phyloP scores from a whole-genome alignment of 768 basidiomycete species.

The Mycena albidolilacea region DNA sequence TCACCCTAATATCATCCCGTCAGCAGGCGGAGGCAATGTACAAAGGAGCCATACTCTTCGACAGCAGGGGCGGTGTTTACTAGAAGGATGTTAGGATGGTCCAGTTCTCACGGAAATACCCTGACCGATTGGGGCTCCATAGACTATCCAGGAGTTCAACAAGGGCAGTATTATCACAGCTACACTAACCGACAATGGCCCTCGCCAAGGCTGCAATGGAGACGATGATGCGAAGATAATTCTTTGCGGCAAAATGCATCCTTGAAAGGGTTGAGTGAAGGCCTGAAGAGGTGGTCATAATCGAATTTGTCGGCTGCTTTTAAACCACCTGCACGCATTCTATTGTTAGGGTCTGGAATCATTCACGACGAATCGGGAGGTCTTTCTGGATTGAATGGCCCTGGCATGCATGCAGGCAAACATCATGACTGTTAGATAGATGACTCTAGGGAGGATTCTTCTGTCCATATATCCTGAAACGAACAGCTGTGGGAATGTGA shows the following conservation, averaged over 20 bases:
- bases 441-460: conserved; percentile 13
- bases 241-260: conserved; percentile 20
- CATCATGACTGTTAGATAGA: conserved; percentile 13
- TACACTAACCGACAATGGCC: conserved; percentile 11
- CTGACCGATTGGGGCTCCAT: conserved; percentile 16
- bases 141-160: conserved; percentile 12
- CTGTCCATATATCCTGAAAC: conserved; percentile 11
- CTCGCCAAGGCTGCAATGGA: conserved; percentile 12
- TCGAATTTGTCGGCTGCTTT: conserved; percentile 6
- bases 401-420: conserved; percentile 1
- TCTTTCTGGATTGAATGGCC: conserved; percentile 5
- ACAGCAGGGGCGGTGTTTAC: conserved; percentile 9
- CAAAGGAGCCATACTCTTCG: neutral
- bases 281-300: conserved; percentile 12
- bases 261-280: conserved; percentile 12
- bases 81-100: conserved; percentile 6
- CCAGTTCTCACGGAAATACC: neutral
- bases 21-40: neutral
- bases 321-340: conserved; percentile 1
- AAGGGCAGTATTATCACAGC: conserved; percentile 12
- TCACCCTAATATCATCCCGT: conserved; percentile 8
- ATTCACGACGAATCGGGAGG: conserved; percentile 7
- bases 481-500: conserved; percentile 9
- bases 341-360: conserved; percentile 10
- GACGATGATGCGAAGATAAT: conserved; percentile 16